These are phyloP conservation scores for Calonectria hongkongensis DNA, from an alignment of 2,329 filamentous ascomycete species.

Conservation along the genomic window DNA sequence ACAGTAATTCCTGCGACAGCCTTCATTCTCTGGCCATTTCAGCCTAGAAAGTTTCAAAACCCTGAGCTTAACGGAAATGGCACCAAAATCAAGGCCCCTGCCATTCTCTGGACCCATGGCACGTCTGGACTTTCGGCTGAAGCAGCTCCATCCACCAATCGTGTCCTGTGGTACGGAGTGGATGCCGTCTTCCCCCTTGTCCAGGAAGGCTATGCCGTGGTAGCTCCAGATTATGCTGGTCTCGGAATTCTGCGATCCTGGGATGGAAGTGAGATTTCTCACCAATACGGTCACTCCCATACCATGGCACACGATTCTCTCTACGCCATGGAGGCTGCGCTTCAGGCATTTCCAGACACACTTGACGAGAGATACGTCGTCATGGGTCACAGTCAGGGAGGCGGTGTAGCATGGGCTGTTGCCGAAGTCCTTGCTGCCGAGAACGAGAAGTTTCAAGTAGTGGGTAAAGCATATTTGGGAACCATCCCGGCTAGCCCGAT, in stretches of 20 bases:
- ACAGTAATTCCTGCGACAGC: conserved; percentile 39
- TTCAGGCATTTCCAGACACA: conserved; percentile 59
- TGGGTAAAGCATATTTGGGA: conserved; percentile 36
- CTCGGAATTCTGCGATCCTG: conserved; percentile 62
- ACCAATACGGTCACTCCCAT: conserved; percentile 62
- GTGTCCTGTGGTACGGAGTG: conserved; percentile 63
- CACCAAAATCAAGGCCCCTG: conserved; percentile 39
- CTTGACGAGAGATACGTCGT: conserved; percentile 63
- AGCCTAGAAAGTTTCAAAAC: conserved; percentile 11
- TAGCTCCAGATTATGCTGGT: conserved; percentile 67
- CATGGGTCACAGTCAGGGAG: conserved; percentile 69
- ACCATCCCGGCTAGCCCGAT: conserved; percentile 40
- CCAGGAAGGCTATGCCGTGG: conserved; percentile 64
- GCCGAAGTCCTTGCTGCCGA: conserved; percentile 51
- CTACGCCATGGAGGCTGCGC: conserved; percentile 64
- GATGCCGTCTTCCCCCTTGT: conserved; percentile 61
- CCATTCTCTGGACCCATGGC: conserved; percentile 66
- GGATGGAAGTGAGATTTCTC: conserved; percentile 60
- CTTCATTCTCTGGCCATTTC: conserved; percentile 42
- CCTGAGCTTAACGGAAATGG: background rate
- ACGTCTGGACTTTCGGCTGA: conserved; percentile 63
- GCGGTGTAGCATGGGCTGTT: conserved; percentile 63
- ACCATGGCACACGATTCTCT: conserved; percentile 65
- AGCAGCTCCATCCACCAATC: conserved; percentile 62
- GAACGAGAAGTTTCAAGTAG: conserved; percentile 35